Percentiles rank a stretch among this genome's conserved stretches.
Evolutionary conservation across 2,329 filamentous ascomycete genomes (phyloP).

Genomic region (Arthrobotrys megalospora): DNA sequence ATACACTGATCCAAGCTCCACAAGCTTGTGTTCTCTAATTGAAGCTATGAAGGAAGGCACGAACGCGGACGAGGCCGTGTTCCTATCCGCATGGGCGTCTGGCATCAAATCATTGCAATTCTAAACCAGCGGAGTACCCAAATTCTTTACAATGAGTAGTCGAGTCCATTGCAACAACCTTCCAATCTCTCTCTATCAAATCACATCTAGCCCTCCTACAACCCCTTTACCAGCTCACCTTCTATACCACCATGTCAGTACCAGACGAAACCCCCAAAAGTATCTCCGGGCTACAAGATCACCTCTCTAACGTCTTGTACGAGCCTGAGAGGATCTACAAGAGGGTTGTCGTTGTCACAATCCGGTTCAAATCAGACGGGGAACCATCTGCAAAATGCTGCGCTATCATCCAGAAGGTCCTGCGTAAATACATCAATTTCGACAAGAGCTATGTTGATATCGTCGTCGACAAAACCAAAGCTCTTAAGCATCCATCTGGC

Average conservation of each 20-base stretch:
- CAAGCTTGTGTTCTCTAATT: no score
- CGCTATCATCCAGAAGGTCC: background rate
- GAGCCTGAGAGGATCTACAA: conserved; percentile 4
- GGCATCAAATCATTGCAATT: no score
- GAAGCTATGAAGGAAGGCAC: no score
- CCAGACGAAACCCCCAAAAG: background rate
- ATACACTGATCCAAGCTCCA: no score
- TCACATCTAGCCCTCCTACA: background rate
- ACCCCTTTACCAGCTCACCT: background rate
- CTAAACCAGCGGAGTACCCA: no score
- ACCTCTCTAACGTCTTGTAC: background rate
- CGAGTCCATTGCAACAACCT: no score
- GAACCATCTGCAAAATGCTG: conserved; percentile 8
- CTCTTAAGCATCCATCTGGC: conserved; percentile 13
- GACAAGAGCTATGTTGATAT: conserved; percentile 1
- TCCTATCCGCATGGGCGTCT: no score
- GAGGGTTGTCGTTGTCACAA: conserved; percentile 6
- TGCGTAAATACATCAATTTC: conserved; percentile 2
- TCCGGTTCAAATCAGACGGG: conserved; percentile 19
- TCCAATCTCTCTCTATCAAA: background rate
- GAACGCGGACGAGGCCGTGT: no score
- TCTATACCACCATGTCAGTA: background rate
- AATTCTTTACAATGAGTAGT: no score
- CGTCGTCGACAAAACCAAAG: conserved; percentile 1
- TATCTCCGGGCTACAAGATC: background rate